Conservation (phyloP, 805 yeast genomes). For the Wickerhamiella kurtzmanii region DNA sequence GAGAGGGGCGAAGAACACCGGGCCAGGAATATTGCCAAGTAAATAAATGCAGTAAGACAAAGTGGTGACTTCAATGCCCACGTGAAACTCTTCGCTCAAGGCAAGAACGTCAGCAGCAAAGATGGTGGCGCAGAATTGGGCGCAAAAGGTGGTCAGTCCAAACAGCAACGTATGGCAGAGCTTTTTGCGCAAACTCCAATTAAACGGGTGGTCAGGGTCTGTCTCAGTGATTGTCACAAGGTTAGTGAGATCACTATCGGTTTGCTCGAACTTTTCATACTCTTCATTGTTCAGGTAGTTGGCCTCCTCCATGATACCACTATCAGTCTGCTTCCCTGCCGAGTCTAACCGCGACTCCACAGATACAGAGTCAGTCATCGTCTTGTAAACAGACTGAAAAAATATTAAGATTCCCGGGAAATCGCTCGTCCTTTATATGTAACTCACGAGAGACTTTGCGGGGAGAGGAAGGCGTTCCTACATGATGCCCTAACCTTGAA, state of each 20-base stretch:
- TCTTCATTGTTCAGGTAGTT: background rate
- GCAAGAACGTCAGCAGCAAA: conserved; percentile 38
- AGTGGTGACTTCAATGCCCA: conserved; percentile 32
- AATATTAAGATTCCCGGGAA: too few relatives aligned
- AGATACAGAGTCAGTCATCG: background rate
- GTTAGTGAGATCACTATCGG: conserved; percentile 5
- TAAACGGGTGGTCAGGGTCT: conserved; percentile 30
- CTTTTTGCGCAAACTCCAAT: conserved; percentile 37
- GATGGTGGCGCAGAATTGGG: conserved; percentile 38
- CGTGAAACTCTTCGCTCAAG: conserved; percentile 32
- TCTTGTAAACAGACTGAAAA: too few relatives aligned
- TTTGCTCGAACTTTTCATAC: background rate
- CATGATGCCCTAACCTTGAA: too few relatives aligned
- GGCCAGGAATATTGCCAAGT: conserved; percentile 46
- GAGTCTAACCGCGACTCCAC: background rate
- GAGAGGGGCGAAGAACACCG: conserved; percentile 41
- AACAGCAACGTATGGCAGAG: conserved; percentile 27
- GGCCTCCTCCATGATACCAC: background rate
- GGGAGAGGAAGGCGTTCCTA: too few relatives aligned
- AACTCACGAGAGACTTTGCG: too few relatives aligned
- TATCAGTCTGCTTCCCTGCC: background rate
- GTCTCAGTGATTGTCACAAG: conserved; percentile 9
- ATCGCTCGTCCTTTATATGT: too few relatives aligned
- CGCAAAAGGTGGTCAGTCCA: conserved; percentile 35
- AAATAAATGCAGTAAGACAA: conserved; percentile 41